phyloP scores from a whole-genome alignment of 2,329 filamentous ascomycete genomes.

The Colletotrichum agaves region DNA sequence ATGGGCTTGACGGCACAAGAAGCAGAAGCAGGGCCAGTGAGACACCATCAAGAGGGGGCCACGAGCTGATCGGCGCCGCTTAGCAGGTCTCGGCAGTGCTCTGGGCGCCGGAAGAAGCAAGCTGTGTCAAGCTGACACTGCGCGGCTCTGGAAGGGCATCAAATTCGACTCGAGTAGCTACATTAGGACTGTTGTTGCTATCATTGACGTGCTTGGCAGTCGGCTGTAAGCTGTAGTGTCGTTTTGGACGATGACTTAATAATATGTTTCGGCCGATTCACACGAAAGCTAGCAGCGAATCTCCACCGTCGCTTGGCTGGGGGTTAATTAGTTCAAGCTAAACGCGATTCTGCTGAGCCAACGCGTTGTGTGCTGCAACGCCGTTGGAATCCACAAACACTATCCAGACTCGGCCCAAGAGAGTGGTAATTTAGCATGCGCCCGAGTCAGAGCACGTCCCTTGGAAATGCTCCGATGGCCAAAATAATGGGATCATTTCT shows the following conservation, averaged over 20 bases:
- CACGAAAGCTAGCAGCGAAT: not conserved
- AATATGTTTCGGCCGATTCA: not conserved
- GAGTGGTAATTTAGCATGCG: not conserved
- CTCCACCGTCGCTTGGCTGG: not conserved
- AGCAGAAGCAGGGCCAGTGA: conserved; percentile 1
- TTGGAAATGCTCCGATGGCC: not conserved
- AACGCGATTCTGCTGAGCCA: not conserved
- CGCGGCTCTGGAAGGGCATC: not conserved
- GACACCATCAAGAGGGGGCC: conserved; percentile 8
- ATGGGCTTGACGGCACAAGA: not conserved
- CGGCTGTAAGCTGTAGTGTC: not conserved
- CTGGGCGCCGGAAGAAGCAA: conserved; percentile 22
- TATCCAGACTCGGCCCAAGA: not conserved
- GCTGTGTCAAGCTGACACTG: not conserved
- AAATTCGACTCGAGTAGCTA: not conserved
- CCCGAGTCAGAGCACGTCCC: conserved; percentile 5
- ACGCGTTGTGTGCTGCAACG: not conserved
- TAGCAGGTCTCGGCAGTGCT: conserved; percentile 11
- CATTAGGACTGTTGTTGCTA: not conserved
- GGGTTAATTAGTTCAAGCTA: not conserved
- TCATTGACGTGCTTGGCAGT: not conserved
- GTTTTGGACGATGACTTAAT: not conserved
- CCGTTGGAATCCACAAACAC: not conserved
- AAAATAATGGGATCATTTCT: not conserved
- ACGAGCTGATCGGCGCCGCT: conserved; percentile 5